Evolutionary conservation across 1,284 basidiomycete species (phyloP).

Genomic region (Cryptococcus neoformans): DNA sequence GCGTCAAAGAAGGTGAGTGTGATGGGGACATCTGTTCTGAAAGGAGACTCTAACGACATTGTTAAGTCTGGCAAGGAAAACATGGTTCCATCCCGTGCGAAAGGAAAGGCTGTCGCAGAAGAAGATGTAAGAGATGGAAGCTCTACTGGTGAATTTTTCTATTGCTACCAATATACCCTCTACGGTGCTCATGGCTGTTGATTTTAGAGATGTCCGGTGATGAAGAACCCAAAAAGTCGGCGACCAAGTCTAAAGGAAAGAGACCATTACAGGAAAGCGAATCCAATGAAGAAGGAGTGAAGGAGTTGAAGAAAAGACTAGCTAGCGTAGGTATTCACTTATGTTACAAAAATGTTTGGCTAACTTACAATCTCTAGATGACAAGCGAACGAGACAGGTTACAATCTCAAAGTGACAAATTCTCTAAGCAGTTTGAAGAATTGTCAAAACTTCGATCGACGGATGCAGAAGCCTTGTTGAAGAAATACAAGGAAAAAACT

Average conservation of each 20-base stretch:
- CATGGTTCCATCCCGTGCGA: not conserved
- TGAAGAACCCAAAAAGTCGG: not conserved
- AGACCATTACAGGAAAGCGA: not conserved
- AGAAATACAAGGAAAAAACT: constrained; percentile 38
- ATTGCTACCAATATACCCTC: not conserved
- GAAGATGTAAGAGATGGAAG: not conserved
- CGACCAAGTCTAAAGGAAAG: not conserved
- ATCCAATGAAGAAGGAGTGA: not conserved
- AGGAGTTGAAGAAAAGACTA: not conserved
- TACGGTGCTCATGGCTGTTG: not conserved
- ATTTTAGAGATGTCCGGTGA: not conserved
- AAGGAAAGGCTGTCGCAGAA: not conserved
- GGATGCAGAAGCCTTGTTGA: constrained; percentile 30
- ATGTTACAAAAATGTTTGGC: not conserved
- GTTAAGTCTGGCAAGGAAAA: not conserved
- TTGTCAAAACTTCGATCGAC: constrained; percentile 34
- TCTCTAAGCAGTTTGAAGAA: constrained; percentile 46
- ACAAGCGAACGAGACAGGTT: constrained; percentile 30
- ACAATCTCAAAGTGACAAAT: constrained; percentile 34
- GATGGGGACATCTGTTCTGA: too few species aligned
- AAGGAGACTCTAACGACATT: too few species aligned
- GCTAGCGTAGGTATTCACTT: not conserved
- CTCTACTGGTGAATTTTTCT: not conserved
- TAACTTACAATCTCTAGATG: constrained; percentile 14
- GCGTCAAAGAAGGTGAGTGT: not conserved